Evolutionary conservation across 1,139 yeast genomes (phyloP), one percentile per base, ranked within the genome.

Genomic region (Suhomyces taliae): DNA sequence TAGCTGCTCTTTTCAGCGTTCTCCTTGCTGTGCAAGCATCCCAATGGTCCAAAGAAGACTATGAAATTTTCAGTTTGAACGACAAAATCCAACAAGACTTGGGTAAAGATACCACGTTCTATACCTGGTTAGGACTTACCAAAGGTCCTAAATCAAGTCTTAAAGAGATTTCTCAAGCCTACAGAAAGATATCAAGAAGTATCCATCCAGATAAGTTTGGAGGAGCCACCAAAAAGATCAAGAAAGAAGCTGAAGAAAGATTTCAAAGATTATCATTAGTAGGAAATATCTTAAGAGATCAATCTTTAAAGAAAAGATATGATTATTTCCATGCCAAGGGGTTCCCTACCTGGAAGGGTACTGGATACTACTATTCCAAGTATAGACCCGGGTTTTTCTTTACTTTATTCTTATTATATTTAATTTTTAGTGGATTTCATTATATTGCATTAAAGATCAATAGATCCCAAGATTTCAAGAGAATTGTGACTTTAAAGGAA

Each of bases 251-350:
- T 3, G 82, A 77, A 57, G 80, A 76, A 49, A 76, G 87, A 43
- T 91, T 85, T 63, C 87, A 90, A 54, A 70, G 93, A 36, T 75
- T 91, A 42, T 87, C 93, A 26, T 67, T 82, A 31, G 90, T 89
- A 15, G 86, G 90, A 40, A 81, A 86, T 58, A 84, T 90, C 47
- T 76, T 91, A 49, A 73, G 90, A 51, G 78, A 74, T 48, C 78
- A 80, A 42, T 74, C 81, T 8, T 76, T 79, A 49, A 81, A 86
- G 51, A 85, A 84, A 53, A 76, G 93, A 14, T 93, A 93, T 64
- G 98, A 93, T 64, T 91, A 84, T 65, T 93, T 89, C 67, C 72
- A 87, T 48, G 74, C 79, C 36, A 81, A 84, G 55, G 99, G 99
- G 4, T 93, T 93, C 67, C 99, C 99, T 6, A 76, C 77, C 49